Evolutionary conservation across 495 filamentous ascomycete species (phyloP).

Genomic region (Neurospora hispaniola): DNA sequence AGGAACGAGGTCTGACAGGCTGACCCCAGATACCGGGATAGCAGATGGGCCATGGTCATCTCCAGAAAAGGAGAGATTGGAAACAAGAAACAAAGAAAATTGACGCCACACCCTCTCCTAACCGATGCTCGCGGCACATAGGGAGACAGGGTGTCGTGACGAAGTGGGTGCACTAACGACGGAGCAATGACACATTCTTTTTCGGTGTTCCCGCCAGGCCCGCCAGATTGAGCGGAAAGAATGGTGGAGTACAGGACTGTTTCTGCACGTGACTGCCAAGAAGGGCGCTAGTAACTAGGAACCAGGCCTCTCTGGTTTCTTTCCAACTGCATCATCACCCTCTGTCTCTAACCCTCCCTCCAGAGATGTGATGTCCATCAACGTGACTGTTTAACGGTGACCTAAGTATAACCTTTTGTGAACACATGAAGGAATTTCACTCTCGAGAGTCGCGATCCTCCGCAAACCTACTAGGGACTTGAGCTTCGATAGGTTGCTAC

Average conservation of each 20-base stretch:
- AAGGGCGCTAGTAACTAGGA: slow-evolving; percentile 2
- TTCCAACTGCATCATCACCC: not conserved
- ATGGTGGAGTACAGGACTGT: slow-evolving; percentile 19
- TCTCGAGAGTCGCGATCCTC: not conserved
- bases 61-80: not conserved
- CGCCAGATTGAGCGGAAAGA: slow-evolving; percentile 4
- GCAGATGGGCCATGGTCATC: not conserved
- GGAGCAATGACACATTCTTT: not conserved
- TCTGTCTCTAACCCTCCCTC: not conserved
- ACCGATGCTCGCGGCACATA: too few species aligned
- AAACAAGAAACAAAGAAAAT: not conserved
- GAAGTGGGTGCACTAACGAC: not conserved
- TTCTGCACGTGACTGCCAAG: slow-evolving; percentile 18
- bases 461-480: not conserved
- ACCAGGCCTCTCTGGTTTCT: not conserved
- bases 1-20: not conserved
- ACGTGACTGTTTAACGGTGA: not conserved
- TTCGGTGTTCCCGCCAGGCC: slow-evolving; percentile 11
- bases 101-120: not conserved
- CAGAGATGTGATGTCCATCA: not conserved
- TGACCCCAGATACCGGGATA: not conserved
- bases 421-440: not conserved
- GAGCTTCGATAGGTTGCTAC: not conserved
- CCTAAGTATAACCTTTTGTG: not conserved
- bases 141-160: not conserved